Base-by-base conservation (phyloP, 108 stramenopile species). In the Craspedostauros australis region DNA sequence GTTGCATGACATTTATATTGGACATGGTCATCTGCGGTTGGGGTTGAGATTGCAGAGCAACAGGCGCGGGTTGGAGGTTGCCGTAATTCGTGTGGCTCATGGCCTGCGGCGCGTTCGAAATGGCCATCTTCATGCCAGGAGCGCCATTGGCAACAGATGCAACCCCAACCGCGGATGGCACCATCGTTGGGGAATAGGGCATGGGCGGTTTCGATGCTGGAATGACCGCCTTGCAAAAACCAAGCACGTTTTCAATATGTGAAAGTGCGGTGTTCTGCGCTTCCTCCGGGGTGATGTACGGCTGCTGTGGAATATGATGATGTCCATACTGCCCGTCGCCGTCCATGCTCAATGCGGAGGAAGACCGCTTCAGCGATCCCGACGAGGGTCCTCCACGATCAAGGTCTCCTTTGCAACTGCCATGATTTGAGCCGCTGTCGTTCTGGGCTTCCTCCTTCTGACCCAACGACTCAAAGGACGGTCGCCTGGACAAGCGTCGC, bases 391-490 rank as follows among this genome's bases (percentile, higher is more conserved):
- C n/a, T n/a, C n/a, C n/a, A n/a, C n/a, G n/a, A n/a, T n/a, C n/a
- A n/a, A n/a, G n/a, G n/a, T n/a, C n/a, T n/a, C n/a, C n/a, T n/a
- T n/a, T n/a, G n/a, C n/a, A n/a, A n/a, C n/a, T n/a, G n/a, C n/a
- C n/a, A n/a, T n/a, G n/a, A n/a, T n/a, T n/a, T n/a, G n/a, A n/a
- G n/a, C n/a, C 68, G 40, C 60, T 57, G 15, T 53, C 68, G 12
- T n/a, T n/a, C n/a, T n/a, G n/a, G n/a, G n/a, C n/a, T n/a, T 73
- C 63, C 34, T 65, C 64, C 42, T 54, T 69, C 50, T 37, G 75
- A 30, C 80, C 82, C 4, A 94, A 57, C 5, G 92, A 90, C 52
- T 94, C 92, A 54, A 89, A 93, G 11, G 75, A 76, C 3, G 92
- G 83, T 40, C 92, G 72, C 2, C 86, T 66, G 11, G 73, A 64